These are phyloP conservation scores for Beverwykella pulmonaria DNA, from an alignment of 495 filamentous ascomycete genomes.

Conservation along the genomic window DNA sequence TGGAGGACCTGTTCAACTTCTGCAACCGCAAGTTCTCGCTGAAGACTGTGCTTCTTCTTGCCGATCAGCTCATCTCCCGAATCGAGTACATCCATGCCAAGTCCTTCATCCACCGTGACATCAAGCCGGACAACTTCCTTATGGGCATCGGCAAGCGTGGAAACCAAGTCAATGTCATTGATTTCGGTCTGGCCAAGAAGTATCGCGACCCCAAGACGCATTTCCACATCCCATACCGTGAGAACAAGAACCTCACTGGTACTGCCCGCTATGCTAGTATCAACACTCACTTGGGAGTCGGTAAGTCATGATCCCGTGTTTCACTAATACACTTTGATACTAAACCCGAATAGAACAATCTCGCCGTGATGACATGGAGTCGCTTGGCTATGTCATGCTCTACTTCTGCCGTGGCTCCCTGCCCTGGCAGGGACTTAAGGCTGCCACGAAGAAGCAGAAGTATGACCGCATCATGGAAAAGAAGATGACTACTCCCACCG, in stretches of 20 bases:
- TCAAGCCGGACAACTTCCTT: conserved; percentile 99
- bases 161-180: conserved; percentile 99
- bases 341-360: conserved; percentile 78
- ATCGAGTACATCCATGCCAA: conserved; percentile 99
- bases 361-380: conserved; percentile 99
- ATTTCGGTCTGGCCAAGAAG: conserved; percentile 99
- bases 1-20: conserved; percentile 99
- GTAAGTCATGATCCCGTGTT: conserved; percentile 51
- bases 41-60: conserved; percentile 98
- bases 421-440: conserved; percentile 99
- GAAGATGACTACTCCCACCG: conserved; percentile 99
- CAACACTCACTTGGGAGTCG: conserved; percentile 97
- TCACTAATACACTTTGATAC: conserved; percentile 16
- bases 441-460: conserved; percentile 99
- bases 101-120: conserved; percentile 99
- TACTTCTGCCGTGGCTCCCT: conserved; percentile 99
- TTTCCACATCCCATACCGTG: conserved; percentile 99
- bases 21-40: conserved; percentile 99
- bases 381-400: conserved; percentile 98
- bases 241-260: conserved; percentile 99
- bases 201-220: conserved; percentile 99
- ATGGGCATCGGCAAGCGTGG: conserved; percentile 99
- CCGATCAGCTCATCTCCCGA: conserved; percentile 97
- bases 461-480: conserved; percentile 99
- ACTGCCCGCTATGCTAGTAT: conserved; percentile 99